phyloP scores from a whole-genome alignment of 2,329 filamentous ascomycete genomes.

The Sarocladium kiliense region DNA sequence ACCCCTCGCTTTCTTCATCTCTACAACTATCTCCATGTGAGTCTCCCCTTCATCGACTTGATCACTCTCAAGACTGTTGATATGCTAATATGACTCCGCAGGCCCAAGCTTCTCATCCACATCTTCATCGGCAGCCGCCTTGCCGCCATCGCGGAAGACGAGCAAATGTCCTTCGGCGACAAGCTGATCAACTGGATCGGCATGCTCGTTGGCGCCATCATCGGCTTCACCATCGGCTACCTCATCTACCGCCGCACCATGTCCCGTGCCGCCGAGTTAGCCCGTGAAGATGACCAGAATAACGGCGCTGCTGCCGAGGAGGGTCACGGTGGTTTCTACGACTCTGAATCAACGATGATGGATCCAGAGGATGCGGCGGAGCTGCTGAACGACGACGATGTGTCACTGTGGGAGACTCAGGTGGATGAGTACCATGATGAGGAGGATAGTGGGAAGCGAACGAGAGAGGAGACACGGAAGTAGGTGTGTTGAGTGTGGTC shows the following conservation, averaged over 20 bases:
- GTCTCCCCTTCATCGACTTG: constrained; percentile 11
- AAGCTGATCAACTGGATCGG: constrained; percentile 79
- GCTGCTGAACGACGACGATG: constrained; percentile 54
- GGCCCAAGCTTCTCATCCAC: constrained; percentile 84
- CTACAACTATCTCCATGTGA: constrained; percentile 70
- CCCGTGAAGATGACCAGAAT: constrained; percentile 33
- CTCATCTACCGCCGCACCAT: constrained; percentile 76
- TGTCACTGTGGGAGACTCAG: constrained; percentile 48
- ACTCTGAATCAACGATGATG: constrained; percentile 36
- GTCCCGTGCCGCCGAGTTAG: constrained; percentile 55
- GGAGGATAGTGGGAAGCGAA: constrained; percentile 16
- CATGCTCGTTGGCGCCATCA: constrained; percentile 65
- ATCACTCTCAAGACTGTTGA: too few species aligned
- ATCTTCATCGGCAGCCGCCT: constrained; percentile 87
- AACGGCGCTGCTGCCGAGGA: constrained; percentile 20
- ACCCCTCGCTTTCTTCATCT: constrained; percentile 68
- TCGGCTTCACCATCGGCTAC: constrained; percentile 73
- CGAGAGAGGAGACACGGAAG: background rate
- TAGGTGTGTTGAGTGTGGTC: background rate
- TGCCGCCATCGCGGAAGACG: constrained; percentile 74
- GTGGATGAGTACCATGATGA: constrained; percentile 25
- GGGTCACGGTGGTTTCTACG: constrained; percentile 31
- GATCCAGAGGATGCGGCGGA: constrained; percentile 47
- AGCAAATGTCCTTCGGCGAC: constrained; percentile 68
- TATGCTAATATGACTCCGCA: too few species aligned